phyloP scores from a whole-genome alignment of 495 filamentous ascomycete species.

The Hypomontagnella monticulosa region DNA sequence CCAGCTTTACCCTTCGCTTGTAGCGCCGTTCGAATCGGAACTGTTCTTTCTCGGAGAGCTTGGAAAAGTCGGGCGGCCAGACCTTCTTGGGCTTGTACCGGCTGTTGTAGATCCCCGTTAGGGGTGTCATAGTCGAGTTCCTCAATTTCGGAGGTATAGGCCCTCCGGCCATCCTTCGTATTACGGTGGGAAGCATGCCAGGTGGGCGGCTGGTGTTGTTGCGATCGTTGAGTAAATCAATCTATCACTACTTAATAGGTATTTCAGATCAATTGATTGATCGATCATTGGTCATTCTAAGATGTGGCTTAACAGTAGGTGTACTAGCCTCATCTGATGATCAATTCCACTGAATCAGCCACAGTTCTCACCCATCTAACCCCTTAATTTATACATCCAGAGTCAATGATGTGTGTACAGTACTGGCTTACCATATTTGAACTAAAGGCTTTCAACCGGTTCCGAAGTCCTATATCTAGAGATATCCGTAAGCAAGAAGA shows the following conservation, averaged over 20 bases:
- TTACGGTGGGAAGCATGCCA: constrained; percentile 57
- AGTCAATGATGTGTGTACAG: too few species aligned
- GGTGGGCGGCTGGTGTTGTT: neutral
- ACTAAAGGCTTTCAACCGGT: too few species aligned
- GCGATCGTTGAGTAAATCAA: constrained; percentile 2
- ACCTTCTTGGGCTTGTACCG: constrained; percentile 81
- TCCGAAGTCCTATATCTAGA: too few species aligned
- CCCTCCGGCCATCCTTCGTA: constrained; percentile 50
- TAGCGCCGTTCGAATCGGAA: constrained; percentile 84
- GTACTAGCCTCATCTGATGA: too few species aligned
- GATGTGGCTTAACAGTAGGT: too few species aligned
- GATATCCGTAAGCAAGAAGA: too few species aligned
- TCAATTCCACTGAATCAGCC: too few species aligned
- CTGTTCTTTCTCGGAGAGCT: constrained; percentile 82
- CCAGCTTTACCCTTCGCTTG: constrained; percentile 73
- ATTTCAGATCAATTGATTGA: too few species aligned
- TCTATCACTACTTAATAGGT: neutral
- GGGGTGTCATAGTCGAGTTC: constrained; percentile 19
- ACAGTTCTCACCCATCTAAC: too few species aligned
- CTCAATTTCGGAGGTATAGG: constrained; percentile 18
- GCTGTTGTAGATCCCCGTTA: constrained; percentile 48
- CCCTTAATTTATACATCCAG: too few species aligned
- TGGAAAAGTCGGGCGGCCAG: constrained; percentile 93
- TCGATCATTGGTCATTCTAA: too few species aligned
- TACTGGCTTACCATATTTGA: too few species aligned